Evolutionary conservation across 2,329 filamentous ascomycete genomes (phyloP).

Genomic region (Nigrospora osmanthi): DNA sequence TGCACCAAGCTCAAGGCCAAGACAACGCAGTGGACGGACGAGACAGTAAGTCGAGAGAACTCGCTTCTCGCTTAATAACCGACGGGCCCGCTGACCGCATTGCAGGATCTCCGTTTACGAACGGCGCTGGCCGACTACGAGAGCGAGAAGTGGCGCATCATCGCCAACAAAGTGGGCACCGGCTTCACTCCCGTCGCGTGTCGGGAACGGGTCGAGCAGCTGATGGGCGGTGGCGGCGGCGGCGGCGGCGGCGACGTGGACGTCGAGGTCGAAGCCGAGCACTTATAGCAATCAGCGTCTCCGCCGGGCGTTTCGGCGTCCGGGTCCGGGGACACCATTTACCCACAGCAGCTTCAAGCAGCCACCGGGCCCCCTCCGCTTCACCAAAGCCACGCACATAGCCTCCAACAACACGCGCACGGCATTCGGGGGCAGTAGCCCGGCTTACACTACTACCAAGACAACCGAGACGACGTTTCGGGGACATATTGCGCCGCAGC

Average conservation of each 20-base stretch:
- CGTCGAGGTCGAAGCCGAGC: constrained; percentile 19
- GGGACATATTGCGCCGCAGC: no score
- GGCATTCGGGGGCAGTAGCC: no score
- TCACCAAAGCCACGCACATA: neutral
- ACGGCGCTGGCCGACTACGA: constrained; percentile 77
- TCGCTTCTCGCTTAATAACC: neutral
- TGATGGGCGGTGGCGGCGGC: constrained; percentile 33
- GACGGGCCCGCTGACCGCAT: no score
- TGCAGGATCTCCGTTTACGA: constrained; percentile 60
- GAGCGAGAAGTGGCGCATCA: constrained; percentile 87
- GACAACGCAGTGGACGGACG: constrained; percentile 86
- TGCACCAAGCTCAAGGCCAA: constrained; percentile 94
- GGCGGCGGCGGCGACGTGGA: constrained; percentile 27
- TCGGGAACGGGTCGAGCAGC: constrained; percentile 67
- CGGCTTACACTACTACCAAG: no score
- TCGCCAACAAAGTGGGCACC: constrained; percentile 82
- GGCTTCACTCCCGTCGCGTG: constrained; percentile 85
- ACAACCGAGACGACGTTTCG: neutral
- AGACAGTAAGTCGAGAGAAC: constrained; percentile 58
- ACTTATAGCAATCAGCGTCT: constrained; percentile 49
- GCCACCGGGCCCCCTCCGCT: neutral
- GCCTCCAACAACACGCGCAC: neutral
- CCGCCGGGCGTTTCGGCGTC: constrained; percentile 38
- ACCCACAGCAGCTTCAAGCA: constrained; percentile 30
- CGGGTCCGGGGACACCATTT: constrained; percentile 38